Base-by-base conservation (phyloP, 169 alveolate genomes). In the Cryptosporidium muris region DNA sequence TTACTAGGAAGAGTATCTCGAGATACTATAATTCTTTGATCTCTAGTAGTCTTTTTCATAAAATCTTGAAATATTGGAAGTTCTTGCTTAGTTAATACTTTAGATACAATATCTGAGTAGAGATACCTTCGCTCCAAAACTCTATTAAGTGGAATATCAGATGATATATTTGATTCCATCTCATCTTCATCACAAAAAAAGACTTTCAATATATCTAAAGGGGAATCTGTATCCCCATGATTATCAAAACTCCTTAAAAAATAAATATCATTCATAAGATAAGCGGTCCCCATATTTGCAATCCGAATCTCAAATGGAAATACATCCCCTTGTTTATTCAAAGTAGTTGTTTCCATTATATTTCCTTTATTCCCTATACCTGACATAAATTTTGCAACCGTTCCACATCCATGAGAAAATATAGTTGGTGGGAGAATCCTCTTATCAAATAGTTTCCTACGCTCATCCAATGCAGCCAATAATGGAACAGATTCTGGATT, bases 381-480 rank as follows among this genome's bases (percentile, higher is more conserved):
- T 6, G 68, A 58, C 8, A 74, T 47, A 25, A 25, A 25, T 37
- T 74, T 74, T 43, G 53, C 47, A 12, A 38, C 85, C 14, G 85
- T 74, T 16, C 68, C 85, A 36, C 85, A 74, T 12, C 85, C 85
- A 43, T 74, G 85, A 2, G 85, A 74, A 58, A 74, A 74, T 4
- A 74, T 74, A 45, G 74, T 74, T 25, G 85, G 85, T 48, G 47
- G 40, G 11, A 58, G 60, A 16, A 74, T 74, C 60, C 85, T 53
- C 25, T 66, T 25, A 16, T 74, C 85, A 4, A 58, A 58, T 0
- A 60, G 60, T 4, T 74, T 74, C 25, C 49, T 58, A 25, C 54
- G 47, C 49, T n/a, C n/a, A 25, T 56, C 45, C 54, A 74, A 45
- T 2, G 63, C 40, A 58, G 68, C 85, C 36, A 74, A 43, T 14